phyloP scores from a whole-genome alignment of 1,284 basidiomycete genomes.

The Veloboletus limbatus region DNA sequence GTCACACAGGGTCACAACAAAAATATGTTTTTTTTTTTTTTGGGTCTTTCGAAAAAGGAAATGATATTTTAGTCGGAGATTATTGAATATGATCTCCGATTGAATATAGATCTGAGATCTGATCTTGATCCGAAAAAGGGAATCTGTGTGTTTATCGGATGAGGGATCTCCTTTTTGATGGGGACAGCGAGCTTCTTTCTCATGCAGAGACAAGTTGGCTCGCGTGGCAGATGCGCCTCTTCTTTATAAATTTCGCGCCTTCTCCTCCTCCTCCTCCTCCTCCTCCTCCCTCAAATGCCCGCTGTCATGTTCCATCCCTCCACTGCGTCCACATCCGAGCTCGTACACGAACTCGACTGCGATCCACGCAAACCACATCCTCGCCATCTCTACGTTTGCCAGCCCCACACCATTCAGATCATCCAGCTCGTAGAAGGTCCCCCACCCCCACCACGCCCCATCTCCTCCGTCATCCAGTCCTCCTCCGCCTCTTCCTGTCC shows the following conservation, averaged over 20 bases:
- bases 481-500: slow-evolving; percentile 38
- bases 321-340: slow-evolving; percentile 16
- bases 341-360: slow-evolving; percentile 32
- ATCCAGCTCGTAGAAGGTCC: slow-evolving; percentile 71
- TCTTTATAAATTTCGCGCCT: slow-evolving; percentile 21
- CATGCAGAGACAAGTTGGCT: no score
- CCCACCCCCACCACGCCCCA: slow-evolving; percentile 48
- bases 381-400: slow-evolving; percentile 47
- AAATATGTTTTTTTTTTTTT: no score
- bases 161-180: no score
- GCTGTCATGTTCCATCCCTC: slow-evolving; percentile 31
- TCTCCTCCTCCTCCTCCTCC: not conserved
- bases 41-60: slow-evolving; percentile 25
- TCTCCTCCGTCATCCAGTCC: slow-evolving; percentile 42
- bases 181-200: no score
- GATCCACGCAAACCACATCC: slow-evolving; percentile 36
- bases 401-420: slow-evolving; percentile 57
- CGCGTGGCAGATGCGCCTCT: slow-evolving; percentile 29
- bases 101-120: slow-evolving; percentile 29
- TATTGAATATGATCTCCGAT: no score
- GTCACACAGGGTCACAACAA: no score
- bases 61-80: no score
- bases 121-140: slow-evolving; percentile 5
- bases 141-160: slow-evolving; percentile 21
- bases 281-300: slow-evolving; percentile 3